Evolutionary conservation across 108 stramenopile species (phyloP).

Genomic region (Chaetoceros muelleri): DNA sequence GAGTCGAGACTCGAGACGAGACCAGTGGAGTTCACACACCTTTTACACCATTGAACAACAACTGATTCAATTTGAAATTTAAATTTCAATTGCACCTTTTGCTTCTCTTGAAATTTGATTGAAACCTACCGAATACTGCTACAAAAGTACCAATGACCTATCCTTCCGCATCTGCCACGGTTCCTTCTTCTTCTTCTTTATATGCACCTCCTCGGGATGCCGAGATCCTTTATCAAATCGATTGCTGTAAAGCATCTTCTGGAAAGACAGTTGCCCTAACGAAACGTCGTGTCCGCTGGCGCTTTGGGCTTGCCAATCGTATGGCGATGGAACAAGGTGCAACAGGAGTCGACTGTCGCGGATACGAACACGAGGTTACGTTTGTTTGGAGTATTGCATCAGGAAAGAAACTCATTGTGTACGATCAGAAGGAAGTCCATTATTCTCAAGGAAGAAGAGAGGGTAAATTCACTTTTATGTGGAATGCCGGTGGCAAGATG

Average conservation of each 20-base stretch:
- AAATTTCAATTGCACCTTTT: too few species aligned
- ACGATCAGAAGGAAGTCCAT: constrained; percentile 64
- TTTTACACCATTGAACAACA: too few species aligned
- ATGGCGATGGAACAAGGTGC: constrained; percentile 35
- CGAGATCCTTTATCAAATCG: not conserved
- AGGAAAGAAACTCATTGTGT: constrained; percentile 54
- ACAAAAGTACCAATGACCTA: too few species aligned
- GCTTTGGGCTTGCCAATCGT: constrained; percentile 69
- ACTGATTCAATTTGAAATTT: too few species aligned
- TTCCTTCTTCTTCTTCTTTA: not conserved
- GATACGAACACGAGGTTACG: constrained; percentile 74
- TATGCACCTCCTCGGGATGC: not conserved
- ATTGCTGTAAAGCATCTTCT: constrained; percentile 15
- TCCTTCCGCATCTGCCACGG: too few species aligned
- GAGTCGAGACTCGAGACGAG: too few species aligned
- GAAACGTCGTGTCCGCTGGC: constrained; percentile 64
- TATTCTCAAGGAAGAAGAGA: constrained; percentile 36
- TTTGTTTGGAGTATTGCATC: constrained; percentile 65
- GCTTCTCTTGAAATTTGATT: too few species aligned
- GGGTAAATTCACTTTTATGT: constrained; percentile 42
- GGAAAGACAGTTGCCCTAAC: constrained; percentile 57
- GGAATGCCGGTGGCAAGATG: constrained; percentile 31
- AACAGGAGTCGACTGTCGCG: constrained; percentile 57
- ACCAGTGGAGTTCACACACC: too few species aligned
- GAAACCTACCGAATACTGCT: too few species aligned